phyloP scores from a whole-genome alignment of 2,329 filamentous ascomycete genomes.

The Fusarium sp. region DNA sequence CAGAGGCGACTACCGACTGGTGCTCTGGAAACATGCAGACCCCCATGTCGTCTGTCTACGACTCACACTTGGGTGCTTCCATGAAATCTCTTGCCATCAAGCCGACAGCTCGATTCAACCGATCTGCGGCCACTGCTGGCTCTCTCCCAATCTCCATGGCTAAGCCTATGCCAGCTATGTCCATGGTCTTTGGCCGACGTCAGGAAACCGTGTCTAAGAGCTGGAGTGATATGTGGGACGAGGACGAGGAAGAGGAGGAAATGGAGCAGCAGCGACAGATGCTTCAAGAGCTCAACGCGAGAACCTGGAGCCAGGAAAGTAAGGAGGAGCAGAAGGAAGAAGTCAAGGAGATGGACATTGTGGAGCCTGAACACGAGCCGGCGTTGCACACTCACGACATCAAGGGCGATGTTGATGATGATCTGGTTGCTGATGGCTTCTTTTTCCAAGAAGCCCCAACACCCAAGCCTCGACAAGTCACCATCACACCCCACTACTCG shows the following conservation, averaged over 20 bases:
- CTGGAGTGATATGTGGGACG: slow-evolving; percentile 98
- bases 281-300: slow-evolving; percentile 76
- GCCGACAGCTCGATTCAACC: slow-evolving; percentile 55
- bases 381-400: slow-evolving; percentile 51
- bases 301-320: slow-evolving; percentile 85
- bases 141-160: slow-evolving; percentile 85
- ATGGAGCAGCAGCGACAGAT: slow-evolving; percentile 64
- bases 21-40: slow-evolving; percentile 82
- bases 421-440: slow-evolving; percentile 77
- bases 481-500: slow-evolving; percentile 67
- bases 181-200: slow-evolving; percentile 83
- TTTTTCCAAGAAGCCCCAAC: slow-evolving; percentile 76
- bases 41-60: slow-evolving; percentile 84
- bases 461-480: slow-evolving; percentile 53
- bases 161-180: slow-evolving; percentile 80
- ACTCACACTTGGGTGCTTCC: slow-evolving; percentile 84
- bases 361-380: slow-evolving; percentile 31
- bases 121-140: slow-evolving; percentile 71
- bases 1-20: slow-evolving; percentile 80
- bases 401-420: slow-evolving; percentile 70
- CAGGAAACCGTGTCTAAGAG: slow-evolving; percentile 91
- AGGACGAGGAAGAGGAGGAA: slow-evolving; percentile 82
- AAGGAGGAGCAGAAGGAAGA: slow-evolving; percentile 54
- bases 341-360: slow-evolving; percentile 38
- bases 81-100: slow-evolving; percentile 78